phyloP scores from a whole-genome alignment of 805 yeast species.

The Nakazawaea wickerhamii region DNA sequence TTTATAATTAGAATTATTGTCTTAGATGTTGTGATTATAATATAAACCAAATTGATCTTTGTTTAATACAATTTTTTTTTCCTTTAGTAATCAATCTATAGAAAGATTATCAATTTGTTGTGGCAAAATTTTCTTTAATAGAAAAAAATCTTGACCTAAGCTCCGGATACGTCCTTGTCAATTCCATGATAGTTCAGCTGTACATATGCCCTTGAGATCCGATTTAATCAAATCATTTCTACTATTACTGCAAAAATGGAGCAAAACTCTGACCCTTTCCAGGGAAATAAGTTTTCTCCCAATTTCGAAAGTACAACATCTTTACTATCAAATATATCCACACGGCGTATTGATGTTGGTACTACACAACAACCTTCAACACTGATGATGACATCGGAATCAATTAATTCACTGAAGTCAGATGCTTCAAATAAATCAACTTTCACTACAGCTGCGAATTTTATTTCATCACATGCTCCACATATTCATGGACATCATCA shows the following conservation, averaged over 20 bases:
- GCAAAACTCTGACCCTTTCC: background rate
- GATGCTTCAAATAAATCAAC: conserved; percentile 4
- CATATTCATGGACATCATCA: conserved; percentile 2
- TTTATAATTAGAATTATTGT: no score
- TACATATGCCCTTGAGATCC: background rate
- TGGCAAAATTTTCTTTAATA: no score
- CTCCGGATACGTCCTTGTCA: no score
- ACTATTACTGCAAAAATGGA: no score
- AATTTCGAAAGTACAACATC: background rate
- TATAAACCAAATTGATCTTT: no score
- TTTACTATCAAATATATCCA: background rate
- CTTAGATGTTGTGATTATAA: no score
- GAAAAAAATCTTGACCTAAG: no score
- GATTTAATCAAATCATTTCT: no score
- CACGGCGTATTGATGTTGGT: background rate
- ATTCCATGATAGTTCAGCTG: no score
- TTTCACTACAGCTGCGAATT: conserved; percentile 5
- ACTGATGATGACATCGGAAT: background rate
- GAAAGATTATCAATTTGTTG: no score
- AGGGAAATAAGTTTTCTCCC: background rate
- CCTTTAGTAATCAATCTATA: no score
- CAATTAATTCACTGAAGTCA: background rate
- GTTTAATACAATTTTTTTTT: no score
- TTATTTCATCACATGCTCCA: conserved; percentile 6
- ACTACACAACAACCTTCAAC: background rate